Base-by-base conservation (phyloP, 2,329 filamentous ascomycete species). In the Fusarium sp. region DNA sequence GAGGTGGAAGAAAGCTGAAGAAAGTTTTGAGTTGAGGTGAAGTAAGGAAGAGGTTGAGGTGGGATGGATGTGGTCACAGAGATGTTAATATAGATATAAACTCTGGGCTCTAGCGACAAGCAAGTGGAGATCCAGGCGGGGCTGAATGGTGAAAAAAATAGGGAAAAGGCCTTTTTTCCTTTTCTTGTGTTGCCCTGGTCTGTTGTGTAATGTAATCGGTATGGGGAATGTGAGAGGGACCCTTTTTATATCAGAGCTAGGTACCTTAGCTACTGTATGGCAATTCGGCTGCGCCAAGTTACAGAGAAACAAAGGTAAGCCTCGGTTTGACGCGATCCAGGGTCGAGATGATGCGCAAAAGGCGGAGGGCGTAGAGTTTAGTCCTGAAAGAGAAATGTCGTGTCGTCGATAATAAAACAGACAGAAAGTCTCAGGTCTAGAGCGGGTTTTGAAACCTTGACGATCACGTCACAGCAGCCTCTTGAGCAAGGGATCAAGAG, bases 301-400 rank as follows among this genome's bases (percentile, higher is more conserved):
- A 68, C 64, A 54, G 57, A 54, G 27, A 31, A 38, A 68, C 47
- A 62, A 62, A 45, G 42, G 47, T 38, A 68, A 64, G 58, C 65
- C 58, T 69, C 57, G 57, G 62, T 62, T 76, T 76, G 73, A 76
- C 75, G 74, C 61, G 73, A 76, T 76, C 36, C 58, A 61, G 60
- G 72, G 71, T 44, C 47, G 33, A 61, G 44, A 73, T 73, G 71
- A 73, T 73, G 71, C 46, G 59, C 44, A 61, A 73, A 71, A 38
- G 62, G 71, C 55, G 70, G 62, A 67, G 62, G 53, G 35, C 64
- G 38, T 38, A 54, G 14, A 58, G 44, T 54, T 66, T 68, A 54
- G 47, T 49, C 55, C 50, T 49, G 55, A 68, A 54, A 63, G 57
- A 66, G 46, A 56, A 53, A 53, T 27, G 49, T 39, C 29, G 54